Conservation (phyloP, 129 eudicot species). For the Lonicera japonica region DNA sequence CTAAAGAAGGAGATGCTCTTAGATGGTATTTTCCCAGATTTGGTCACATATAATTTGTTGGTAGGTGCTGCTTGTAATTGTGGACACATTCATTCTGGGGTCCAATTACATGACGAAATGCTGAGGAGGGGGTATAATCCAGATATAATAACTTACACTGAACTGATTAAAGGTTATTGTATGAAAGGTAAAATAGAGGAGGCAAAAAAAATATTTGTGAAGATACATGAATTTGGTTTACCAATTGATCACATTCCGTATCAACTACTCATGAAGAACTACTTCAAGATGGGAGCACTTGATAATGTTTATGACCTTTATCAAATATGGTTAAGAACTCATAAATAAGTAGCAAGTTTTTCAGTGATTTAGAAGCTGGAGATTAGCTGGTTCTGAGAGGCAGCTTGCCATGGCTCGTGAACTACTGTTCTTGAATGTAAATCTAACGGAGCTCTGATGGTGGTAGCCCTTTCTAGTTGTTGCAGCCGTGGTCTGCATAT, state of each 20-base stretch:
- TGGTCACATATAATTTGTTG: constrained; percentile 70
- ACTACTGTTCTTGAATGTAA: background rate
- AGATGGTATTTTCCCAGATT: constrained; percentile 48
- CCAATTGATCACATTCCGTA: constrained; percentile 74
- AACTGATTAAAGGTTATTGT: constrained; percentile 60
- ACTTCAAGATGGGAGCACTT: constrained; percentile 46
- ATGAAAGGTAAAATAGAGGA: constrained; percentile 35
- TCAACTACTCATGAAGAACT: constrained; percentile 47
- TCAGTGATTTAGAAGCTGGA: background rate
- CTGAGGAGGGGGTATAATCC: constrained; percentile 46
- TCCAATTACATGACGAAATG: constrained; percentile 57
- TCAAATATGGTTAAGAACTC: constrained; percentile 38
- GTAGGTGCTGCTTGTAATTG: constrained; percentile 56
- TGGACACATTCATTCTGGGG: constrained; percentile 43
- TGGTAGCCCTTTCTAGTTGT: constrained; percentile 8
- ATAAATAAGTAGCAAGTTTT: constrained; percentile 13
- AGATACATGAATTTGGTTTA: constrained; percentile 31
- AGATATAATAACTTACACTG: constrained; percentile 66
- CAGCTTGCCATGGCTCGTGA: background rate
- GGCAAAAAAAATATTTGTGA: constrained; percentile 38
- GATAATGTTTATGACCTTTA: constrained; percentile 50
- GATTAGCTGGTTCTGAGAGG: constrained; percentile 1
- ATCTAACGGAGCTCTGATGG: background rate
- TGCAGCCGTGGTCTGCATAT: constrained; percentile 6
- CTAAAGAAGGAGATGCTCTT: constrained; percentile 53